These are phyloP conservation scores for Dimocarpus longan DNA, from an alignment of 345 rosid genomes.

Conservation along the genomic window DNA sequence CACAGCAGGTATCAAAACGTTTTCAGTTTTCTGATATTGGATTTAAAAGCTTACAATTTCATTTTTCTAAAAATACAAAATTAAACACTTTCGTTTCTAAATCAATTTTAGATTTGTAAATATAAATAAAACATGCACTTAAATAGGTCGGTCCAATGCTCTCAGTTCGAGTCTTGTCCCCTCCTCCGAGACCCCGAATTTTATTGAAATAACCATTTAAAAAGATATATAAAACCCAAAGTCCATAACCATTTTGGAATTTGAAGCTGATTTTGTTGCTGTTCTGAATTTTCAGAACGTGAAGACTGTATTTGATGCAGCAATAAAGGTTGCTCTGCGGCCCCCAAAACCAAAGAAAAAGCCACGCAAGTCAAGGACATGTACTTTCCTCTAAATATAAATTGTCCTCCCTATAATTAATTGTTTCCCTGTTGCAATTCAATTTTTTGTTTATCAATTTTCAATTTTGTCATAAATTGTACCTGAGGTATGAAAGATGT, in stretches of 20 bases:
- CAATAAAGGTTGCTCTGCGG: conserved; percentile 65
- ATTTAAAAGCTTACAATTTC: too few relatives aligned
- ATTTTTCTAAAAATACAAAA: too few relatives aligned
- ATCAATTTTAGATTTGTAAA: too few relatives aligned
- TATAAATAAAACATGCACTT: too few relatives aligned
- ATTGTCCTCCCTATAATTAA: not conserved
- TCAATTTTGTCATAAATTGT: conserved; percentile 3
- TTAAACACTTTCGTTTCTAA: too few relatives aligned
- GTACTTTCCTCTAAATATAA: conserved; percentile 48
- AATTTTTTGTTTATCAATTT: not conserved
- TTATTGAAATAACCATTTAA: too few relatives aligned
- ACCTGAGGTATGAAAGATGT: not conserved
- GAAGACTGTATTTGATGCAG: conserved; percentile 73
- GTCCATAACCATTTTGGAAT: not conserved
- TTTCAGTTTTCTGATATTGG: not conserved
- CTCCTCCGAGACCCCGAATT: too few relatives aligned
- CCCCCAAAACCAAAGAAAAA: conserved; percentile 71
- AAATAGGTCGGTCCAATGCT: too few relatives aligned
- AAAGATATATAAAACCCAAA: too few relatives aligned
- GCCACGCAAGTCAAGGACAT: conserved; percentile 40
- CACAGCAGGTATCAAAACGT: conserved; percentile 55
- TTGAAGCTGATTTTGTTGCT: not conserved
- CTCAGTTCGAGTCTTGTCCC: too few relatives aligned
- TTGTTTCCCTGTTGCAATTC: not conserved
- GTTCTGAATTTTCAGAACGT: conserved; percentile 49